Evolutionary conservation across 192 early-diverging fungal species (phyloP), one percentile per base, ranked within the genome.

Genomic region (Coemansia sp.): DNA sequence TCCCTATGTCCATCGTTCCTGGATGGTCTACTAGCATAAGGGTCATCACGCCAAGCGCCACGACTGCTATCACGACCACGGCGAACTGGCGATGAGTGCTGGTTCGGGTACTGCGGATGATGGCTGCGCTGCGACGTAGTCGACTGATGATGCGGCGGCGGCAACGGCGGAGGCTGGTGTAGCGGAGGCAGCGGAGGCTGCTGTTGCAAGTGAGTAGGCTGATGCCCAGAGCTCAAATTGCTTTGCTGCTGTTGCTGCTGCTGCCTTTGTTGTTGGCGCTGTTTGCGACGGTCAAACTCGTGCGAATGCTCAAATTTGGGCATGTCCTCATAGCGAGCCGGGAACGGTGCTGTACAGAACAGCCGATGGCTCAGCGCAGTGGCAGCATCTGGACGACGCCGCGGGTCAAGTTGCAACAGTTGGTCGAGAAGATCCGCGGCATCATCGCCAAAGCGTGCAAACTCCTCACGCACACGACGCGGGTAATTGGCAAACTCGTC

Each of bases 361-460:
- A 93, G 93, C 25, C 89, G 87, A 70, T 94, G 91, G 23, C 92
- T 88, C 8, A 97, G 82, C 11, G 93, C 94, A 6, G 87, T 77
- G 27, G 85, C 85, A 1, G 95, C 95, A 0, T 90, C 89, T 9
- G 89, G 72, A 42, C 96, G 74, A 48, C 86, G 87, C 19, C 80
- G 78, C 23, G 95, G 94, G 65, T 96, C 89, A 6, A 96, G 84
- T 34, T 86, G 80, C 58, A 98, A 72, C 19, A 98, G 76, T 72
- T 87, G 86, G 60, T 97, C 91, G 39, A 97, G 76, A 29, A 97
- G 69, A 63, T 94, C 90, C 4, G 84, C 87, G 5, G 89, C 87
- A 4, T 90, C 72, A 8, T 80, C 75, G 65, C 86, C 87, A 73
- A 83, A 88, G 36, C 80, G 77, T 8, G 50, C 48, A 71, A 89